Evolutionary conservation across 805 yeast genomes (phyloP).

Genomic region (Metschnikowia borealis): DNA sequence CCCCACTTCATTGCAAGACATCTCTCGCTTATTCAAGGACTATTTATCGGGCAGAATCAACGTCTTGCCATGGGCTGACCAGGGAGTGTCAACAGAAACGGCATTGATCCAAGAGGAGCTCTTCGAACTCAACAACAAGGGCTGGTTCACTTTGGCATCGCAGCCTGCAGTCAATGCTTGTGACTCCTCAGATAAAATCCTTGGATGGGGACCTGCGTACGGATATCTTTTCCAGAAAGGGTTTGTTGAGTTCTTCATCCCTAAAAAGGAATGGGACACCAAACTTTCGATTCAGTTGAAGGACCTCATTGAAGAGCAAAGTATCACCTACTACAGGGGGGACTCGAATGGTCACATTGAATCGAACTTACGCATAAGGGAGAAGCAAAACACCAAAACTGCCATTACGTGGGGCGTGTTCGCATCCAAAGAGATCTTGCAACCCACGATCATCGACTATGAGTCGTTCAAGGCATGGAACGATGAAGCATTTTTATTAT

Average conservation of each 20-base stretch:
- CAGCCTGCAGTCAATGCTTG: slow-evolving; percentile 91
- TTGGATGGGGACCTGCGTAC: slow-evolving; percentile 96
- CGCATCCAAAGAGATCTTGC: slow-evolving; percentile 83
- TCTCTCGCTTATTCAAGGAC: slow-evolving; percentile 62
- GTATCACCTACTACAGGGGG: slow-evolving; percentile 72
- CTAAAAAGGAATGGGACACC: slow-evolving; percentile 63
- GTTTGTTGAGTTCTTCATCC: slow-evolving; percentile 79
- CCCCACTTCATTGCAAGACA: slow-evolving; percentile 58
- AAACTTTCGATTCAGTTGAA: slow-evolving; percentile 51
- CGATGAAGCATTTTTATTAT: slow-evolving; percentile 88
- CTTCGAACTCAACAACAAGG: slow-evolving; percentile 67
- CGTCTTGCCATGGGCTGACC: slow-evolving; percentile 88
- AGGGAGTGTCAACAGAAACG: slow-evolving; percentile 83
- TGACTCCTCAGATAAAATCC: slow-evolving; percentile 73
- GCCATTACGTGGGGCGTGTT: slow-evolving; percentile 99
- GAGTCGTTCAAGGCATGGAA: slow-evolving; percentile 95
- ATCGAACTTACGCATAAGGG: slow-evolving; percentile 52
- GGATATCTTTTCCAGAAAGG: slow-evolving; percentile 92
- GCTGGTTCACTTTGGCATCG: slow-evolving; percentile 85
- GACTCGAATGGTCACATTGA: slow-evolving; percentile 54
- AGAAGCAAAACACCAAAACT: slow-evolving; percentile 45
- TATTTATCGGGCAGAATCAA: slow-evolving; percentile 73
- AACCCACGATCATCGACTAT: slow-evolving; percentile 87
- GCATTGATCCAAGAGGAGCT: slow-evolving; percentile 89
- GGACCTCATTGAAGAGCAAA: slow-evolving; percentile 31